Percentiles rank a stretch among this genome's conserved stretches.
phyloP scores from a whole-genome alignment of 2,329 filamentous ascomycete species.

The Pestalotiopsis sp. region DNA sequence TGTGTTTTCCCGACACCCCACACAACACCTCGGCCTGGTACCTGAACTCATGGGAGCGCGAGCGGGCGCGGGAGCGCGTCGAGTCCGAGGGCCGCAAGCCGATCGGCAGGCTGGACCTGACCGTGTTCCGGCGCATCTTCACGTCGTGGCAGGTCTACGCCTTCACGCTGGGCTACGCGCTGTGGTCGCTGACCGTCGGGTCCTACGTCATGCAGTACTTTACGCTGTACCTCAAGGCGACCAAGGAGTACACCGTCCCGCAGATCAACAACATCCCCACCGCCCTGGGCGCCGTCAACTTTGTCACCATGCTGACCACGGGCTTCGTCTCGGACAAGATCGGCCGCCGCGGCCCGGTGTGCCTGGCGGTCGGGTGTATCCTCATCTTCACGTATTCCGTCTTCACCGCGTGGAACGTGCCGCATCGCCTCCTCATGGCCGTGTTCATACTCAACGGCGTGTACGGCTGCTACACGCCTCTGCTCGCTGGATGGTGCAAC shows the following conservation, averaged over 20 bases:
- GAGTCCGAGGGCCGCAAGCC: slow-evolving; percentile 52
- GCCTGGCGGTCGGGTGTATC: slow-evolving; percentile 35
- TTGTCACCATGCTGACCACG: slow-evolving; percentile 39
- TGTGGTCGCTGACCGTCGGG: slow-evolving; percentile 41
- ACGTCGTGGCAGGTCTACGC: slow-evolving; percentile 46
- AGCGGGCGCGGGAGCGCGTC: slow-evolving; percentile 69
- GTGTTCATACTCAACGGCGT: slow-evolving; percentile 41
- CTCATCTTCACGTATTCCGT: slow-evolving; percentile 39
- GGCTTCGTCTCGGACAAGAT: slow-evolving; percentile 35
- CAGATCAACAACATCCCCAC: slow-evolving; percentile 50
- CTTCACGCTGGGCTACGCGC: slow-evolving; percentile 40
- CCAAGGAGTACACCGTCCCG: slow-evolving; percentile 34
- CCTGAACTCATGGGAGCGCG: slow-evolving; percentile 57
- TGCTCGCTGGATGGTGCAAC: slow-evolving; percentile 43
- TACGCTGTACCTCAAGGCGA: slow-evolving; percentile 40
- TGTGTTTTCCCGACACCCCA: slow-evolving; percentile 46
- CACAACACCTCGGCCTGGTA: slow-evolving; percentile 44
- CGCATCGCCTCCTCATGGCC: slow-evolving; percentile 38
- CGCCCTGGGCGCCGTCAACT: slow-evolving; percentile 43
- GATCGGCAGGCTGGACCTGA: slow-evolving; percentile 36
- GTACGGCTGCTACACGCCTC: slow-evolving; percentile 44
- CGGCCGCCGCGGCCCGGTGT: slow-evolving; percentile 37
- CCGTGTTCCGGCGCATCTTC: slow-evolving; percentile 40
- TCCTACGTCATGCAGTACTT: slow-evolving; percentile 44
- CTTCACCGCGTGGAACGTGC: slow-evolving; percentile 39